Evolutionary conservation across 2,329 filamentous ascomycete species (phyloP).

Genomic region (Aspergillus brasiliensis): DNA sequence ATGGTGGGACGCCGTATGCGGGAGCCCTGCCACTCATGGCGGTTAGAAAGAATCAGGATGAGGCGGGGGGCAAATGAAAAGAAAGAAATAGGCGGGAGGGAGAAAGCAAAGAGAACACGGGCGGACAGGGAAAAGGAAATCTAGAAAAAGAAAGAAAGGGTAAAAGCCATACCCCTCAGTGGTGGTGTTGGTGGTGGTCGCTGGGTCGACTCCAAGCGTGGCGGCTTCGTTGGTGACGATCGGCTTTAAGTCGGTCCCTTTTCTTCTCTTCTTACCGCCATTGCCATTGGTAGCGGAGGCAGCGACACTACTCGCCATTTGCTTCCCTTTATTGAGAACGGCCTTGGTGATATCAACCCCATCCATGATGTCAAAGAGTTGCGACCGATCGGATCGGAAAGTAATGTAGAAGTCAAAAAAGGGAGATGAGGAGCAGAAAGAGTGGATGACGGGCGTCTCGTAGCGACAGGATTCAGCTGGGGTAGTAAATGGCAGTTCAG

Average conservation of each 20-base stretch:
- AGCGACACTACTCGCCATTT: constrained; percentile 56
- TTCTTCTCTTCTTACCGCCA: constrained; percentile 66
- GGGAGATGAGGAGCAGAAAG: constrained; percentile 1
- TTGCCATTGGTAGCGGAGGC: constrained; percentile 55
- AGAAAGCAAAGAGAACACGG: neutral
- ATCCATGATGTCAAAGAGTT: constrained; percentile 55
- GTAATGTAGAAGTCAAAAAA: constrained; percentile 1
- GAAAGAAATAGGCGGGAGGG: constrained; percentile 1
- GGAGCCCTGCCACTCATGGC: constrained; percentile 23
- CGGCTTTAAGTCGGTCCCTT: constrained; percentile 65
- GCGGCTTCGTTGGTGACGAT: constrained; percentile 65
- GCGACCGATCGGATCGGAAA: neutral
- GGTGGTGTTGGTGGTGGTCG: constrained; percentile 46
- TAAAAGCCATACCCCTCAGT: constrained; percentile 44
- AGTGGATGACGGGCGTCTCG: neutral
- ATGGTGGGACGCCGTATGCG: constrained; percentile 59
- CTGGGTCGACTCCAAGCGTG: constrained; percentile 44
- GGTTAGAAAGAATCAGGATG: constrained; percentile 15
- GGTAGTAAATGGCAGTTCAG: neutral
- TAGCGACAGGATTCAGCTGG: constrained; percentile 5
- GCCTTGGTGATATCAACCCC: constrained; percentile 65
- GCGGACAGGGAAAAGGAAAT: constrained; percentile 3
- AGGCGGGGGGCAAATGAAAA: constrained; percentile 16
- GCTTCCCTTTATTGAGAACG: constrained; percentile 67
- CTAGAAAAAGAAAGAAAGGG: constrained; percentile 11